Evolutionary conservation across 208 protist species (phyloP).

Genomic region (Wallacemonas sp.): DNA sequence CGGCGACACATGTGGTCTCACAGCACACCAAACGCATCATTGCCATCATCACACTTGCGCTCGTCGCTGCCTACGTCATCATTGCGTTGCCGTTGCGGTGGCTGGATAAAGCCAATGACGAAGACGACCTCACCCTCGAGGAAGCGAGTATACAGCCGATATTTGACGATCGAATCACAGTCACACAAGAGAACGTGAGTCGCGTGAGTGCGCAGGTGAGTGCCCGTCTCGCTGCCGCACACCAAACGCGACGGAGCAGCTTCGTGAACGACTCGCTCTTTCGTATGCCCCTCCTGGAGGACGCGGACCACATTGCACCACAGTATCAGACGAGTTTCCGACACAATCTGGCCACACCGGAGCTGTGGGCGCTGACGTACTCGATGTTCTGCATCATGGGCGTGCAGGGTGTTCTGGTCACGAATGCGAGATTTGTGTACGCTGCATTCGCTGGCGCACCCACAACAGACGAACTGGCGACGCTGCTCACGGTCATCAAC

Average conservation of each 20-base stretch:
- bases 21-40: slow-evolving; percentile 32
- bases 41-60: slow-evolving; percentile 34
- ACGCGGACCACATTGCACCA: slow-evolving; percentile 57
- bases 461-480: slow-evolving; percentile 41
- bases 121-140: slow-evolving; percentile 2
- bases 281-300: slow-evolving; percentile 24
- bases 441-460: slow-evolving; percentile 40
- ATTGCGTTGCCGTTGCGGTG: slow-evolving; percentile 58
- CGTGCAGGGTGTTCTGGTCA: slow-evolving; percentile 62
- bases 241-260: slow-evolving; percentile 28
- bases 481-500: slow-evolving; percentile 63
- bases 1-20: slow-evolving; percentile 36
- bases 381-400: slow-evolving; percentile 60
- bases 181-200: slow-evolving; percentile 7
- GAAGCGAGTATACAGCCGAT: slow-evolving; percentile 21
- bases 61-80: slow-evolving; percentile 33
- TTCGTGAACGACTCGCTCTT: slow-evolving; percentile 38
- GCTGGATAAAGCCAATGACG: slow-evolving; percentile 29
- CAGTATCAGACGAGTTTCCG: slow-evolving; percentile 73
- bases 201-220: slow-evolving; percentile 16
- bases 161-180: slow-evolving; percentile 1
- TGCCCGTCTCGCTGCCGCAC: slow-evolving; percentile 7
- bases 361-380: slow-evolving; percentile 61
- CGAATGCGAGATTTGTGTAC: slow-evolving; percentile 80
- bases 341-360: slow-evolving; percentile 39